Base-by-base conservation (phyloP, 352 stramenopile genomes). In the Phytophthora pini region DNA sequence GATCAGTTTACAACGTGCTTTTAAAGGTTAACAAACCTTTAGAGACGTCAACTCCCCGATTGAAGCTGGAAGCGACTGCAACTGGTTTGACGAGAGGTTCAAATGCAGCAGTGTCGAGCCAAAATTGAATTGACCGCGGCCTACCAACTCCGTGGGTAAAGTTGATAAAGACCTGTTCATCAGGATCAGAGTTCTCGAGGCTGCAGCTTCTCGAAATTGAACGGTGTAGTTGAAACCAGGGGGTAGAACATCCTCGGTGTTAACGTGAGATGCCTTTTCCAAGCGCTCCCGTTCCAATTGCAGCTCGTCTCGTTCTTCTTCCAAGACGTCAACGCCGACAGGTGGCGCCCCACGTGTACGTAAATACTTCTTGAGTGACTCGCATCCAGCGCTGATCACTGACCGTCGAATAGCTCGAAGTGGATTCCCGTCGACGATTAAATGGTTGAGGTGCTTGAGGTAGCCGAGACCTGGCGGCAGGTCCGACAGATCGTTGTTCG, bases 301-400 rank as follows among this genome's bases (percentile, higher is more conserved):
- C 2, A 90, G 59, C 56, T 89, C 84, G 49, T 94, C 86, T 41
- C 85, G 67, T 17, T 93, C 84, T 74, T 90, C 79, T 68, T 90
- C 84, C 34, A 92, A 56, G 9, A 89, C 80, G 43, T 90, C 74
- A 34, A 75, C 62, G 0, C 81, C 83, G 27, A 60, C 58, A 2
- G 82, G 82, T 26, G 87, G 87, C 17, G 64, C 44, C 10, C 85
- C 87, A 6, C 87, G 80, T 3, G 85, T 94, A 13, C 85, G 82
- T 31, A 95, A 49, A 54, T 94, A 92, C 44, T 94, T 95, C 45
- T 95, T 95, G n/a, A 95, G 66, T 2, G 84, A 55, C 49, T 94
- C 80, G 4, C 80, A 93, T 4, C 87, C 87, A n/a, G 75, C 54
- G 12, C 77, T 90, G 36, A 93, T 50, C 2, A 92, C 72, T 2